Evolutionary conservation across 176 grass and related monocot species (phyloP), one percentile per base, ranked within the genome.

Genomic region (Oryza rufipogon): DNA sequence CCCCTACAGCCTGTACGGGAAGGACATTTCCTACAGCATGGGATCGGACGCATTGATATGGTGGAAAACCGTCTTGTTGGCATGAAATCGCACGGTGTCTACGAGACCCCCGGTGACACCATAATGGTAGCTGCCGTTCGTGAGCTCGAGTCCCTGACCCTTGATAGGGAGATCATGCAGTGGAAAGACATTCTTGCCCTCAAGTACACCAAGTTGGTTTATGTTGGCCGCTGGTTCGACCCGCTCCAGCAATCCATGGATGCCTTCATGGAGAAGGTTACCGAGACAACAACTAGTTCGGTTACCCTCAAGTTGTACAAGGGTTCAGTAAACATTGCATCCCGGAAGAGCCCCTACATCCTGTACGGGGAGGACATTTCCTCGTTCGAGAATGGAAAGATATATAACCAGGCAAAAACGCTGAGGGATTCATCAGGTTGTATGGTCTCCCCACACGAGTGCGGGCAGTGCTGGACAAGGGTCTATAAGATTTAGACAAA

Each of bases 61-160:
- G 90, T 92, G 11, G 86, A 92, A 54, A 92, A 92, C 56, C 80
- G 90, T 14, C 61, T 92, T 16, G 79, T 92, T 0, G 90, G 90
- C 38, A 92, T 92, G 86, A 92, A 92, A 25, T 92, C 90, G 0
- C 86, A 86, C 0, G 90, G 90, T 1, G 68, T 92, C 68, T 92
- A 89, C 5, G 79, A 92, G 60, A 38, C 36, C 4, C 36, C 36
- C 0, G 36, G 36, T 38, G 36, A 5, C 5, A 92, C 90, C 61
- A 89, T 92, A 36, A 68, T 92, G 60, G 83, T 66, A 60, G 30
- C 69, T 14, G 86, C 83, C 11, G 83, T 77, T 19, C 73, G 90
- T 26, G 90, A 92, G 73, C 86, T 92, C 0, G 86, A 92, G 67
- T 86, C 86, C 1, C 45, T 92, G 20, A 92, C 79, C 0, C 68